phyloP scores from a whole-genome alignment of 2,329 filamentous ascomycete genomes.

The Ceratocystis diversiconidia region DNA sequence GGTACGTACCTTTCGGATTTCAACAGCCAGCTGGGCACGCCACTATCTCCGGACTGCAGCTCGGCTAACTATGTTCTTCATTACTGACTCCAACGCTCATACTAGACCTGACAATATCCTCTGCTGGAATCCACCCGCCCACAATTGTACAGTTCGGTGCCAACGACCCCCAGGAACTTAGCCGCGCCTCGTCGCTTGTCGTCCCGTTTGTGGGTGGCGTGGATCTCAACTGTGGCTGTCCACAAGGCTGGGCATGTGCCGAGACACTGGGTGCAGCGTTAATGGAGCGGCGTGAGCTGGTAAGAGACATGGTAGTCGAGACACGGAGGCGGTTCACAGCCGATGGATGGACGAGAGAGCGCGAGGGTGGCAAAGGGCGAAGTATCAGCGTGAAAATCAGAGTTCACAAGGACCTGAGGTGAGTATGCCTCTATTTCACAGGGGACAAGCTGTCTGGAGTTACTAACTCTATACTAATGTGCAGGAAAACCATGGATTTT shows the following conservation, averaged over 20 bases:
- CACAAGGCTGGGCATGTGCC: conserved; percentile 57
- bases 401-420: conserved; percentile 49
- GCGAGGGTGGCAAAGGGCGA: conserved; percentile 32
- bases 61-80: too few relatives aligned
- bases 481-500: conserved; percentile 44
- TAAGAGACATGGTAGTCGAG: conserved; percentile 49
- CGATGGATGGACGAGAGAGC: conserved; percentile 39
- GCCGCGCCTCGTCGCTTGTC: conserved; percentile 46
- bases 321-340: conserved; percentile 37
- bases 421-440: conserved; percentile 8
- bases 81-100: background rate
- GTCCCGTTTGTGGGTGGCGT: conserved; percentile 49
- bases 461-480: background rate
- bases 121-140: conserved; percentile 36
- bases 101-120: conserved; percentile 47
- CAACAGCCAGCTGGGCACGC: background rate
- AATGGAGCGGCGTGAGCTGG: conserved; percentile 49
- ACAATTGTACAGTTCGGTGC: conserved; percentile 56
- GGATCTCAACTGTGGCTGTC: conserved; percentile 60
- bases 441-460: background rate
- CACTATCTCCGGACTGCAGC: background rate
- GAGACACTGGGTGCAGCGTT: conserved; percentile 54
- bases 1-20: conserved; percentile 27
- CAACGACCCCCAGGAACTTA: conserved; percentile 45
- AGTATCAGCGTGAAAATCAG: conserved; percentile 59